These are phyloP conservation scores for Mychonastes homosphaera DNA, from an alignment of 139 green algal species.

Conservation along the genomic window DNA sequence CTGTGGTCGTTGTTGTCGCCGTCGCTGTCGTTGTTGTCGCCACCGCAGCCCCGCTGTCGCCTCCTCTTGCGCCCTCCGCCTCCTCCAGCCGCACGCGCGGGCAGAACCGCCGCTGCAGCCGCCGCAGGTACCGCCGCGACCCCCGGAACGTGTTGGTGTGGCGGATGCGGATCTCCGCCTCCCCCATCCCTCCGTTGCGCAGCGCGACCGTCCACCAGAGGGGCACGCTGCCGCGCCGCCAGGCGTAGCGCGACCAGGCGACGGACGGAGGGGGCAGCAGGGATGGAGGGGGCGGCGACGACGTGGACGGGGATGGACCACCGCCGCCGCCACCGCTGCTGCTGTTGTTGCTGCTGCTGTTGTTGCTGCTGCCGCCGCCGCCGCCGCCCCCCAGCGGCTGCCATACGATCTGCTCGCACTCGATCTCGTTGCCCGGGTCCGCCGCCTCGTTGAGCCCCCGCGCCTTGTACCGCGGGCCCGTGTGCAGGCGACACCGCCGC, in stretches of 20 bases:
- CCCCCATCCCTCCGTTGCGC: constrained; percentile 62
- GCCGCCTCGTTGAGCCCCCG: constrained; percentile 78
- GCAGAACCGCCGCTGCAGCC: not conserved
- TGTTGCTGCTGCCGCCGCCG: too few relatives aligned
- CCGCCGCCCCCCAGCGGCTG: too few relatives aligned
- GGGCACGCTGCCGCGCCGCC: constrained; percentile 77
- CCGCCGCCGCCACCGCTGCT: too few relatives aligned
- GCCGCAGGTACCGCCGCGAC: constrained; percentile 36
- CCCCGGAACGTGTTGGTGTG: constrained; percentile 67
- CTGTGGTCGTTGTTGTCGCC: not conserved
- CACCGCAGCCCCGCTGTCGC: constrained; percentile 5
- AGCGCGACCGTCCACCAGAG: constrained; percentile 59
- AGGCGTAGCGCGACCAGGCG: constrained; percentile 40
- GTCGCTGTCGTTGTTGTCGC: not conserved
- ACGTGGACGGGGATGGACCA: not conserved
- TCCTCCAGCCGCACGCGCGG: not conserved
- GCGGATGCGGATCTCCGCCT: constrained; percentile 81
- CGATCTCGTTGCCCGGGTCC: constrained; percentile 93
- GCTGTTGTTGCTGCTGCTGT: too few relatives aligned
- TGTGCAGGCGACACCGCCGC: constrained; percentile 67
- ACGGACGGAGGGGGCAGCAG: not conserved
- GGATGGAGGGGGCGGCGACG: not conserved
- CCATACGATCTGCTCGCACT: constrained; percentile 90
- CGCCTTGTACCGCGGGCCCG: constrained; percentile 77
- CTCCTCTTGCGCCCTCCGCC: not conserved